These are phyloP conservation scores for Metschnikowia picachoensis DNA, from an alignment of 805 yeast species.

Conservation along the genomic window DNA sequence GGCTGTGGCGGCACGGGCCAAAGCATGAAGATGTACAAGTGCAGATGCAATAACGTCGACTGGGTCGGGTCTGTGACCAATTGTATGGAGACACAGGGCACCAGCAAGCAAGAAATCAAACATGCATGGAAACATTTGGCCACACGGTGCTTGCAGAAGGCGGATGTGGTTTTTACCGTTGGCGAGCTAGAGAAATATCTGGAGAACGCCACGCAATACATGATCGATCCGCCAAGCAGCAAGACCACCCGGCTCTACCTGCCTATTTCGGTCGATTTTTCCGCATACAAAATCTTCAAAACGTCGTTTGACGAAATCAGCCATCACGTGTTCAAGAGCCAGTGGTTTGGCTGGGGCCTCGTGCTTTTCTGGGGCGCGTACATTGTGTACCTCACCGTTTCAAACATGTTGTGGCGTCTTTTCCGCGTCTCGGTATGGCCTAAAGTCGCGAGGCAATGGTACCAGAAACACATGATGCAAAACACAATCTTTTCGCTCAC, in stretches of 20 bases:
- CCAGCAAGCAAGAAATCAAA: background rate
- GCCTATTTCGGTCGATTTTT: constrained; percentile 14
- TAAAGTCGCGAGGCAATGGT: constrained; percentile 3
- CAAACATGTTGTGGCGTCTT: constrained; percentile 10
- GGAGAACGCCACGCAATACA: constrained; percentile 14
- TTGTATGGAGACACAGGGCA: constrained; percentile 17
- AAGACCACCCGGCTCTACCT: constrained; percentile 6
- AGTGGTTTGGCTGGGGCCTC: constrained; percentile 21
- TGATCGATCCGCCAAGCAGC: constrained; percentile 12
- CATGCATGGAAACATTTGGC: constrained; percentile 18
- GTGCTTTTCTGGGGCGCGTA: constrained; percentile 16
- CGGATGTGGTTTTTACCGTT: constrained; percentile 10
- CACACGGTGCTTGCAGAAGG: constrained; percentile 15
- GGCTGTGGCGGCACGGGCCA: constrained; percentile 21
- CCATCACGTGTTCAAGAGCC: constrained; percentile 19
- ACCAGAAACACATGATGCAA: constrained; percentile 12
- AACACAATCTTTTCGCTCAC: constrained; percentile 7
- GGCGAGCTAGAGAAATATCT: constrained; percentile 10
- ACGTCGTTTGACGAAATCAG: constrained; percentile 16
- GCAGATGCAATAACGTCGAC: constrained; percentile 18
- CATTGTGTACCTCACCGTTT: constrained; percentile 11
- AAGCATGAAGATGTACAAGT: constrained; percentile 17
- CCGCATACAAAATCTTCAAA: constrained; percentile 10
- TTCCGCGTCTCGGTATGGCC: constrained; percentile 14
- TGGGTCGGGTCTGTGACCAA: constrained; percentile 19